Evolutionary conservation across 495 filamentous ascomycete genomes (phyloP).

Genomic region (Oleoguttula mirabilis): DNA sequence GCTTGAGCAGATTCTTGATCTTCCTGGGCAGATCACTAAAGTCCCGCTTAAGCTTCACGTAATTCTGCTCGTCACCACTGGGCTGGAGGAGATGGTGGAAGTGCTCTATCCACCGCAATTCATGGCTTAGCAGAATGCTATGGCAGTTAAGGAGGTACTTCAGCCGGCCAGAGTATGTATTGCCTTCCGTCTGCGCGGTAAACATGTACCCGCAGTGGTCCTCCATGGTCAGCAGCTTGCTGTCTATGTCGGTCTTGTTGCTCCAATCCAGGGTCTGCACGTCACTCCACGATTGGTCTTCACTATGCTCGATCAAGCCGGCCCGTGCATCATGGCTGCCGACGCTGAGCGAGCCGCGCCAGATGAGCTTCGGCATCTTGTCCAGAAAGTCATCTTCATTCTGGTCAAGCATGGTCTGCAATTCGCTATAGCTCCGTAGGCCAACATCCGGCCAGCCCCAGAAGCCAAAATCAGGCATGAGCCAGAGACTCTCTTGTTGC

Average conservation of each 20-base stretch:
- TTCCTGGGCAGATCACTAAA: constrained; percentile 20
- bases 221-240: constrained; percentile 12
- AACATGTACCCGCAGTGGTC: constrained; percentile 25
- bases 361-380: constrained; percentile 21
- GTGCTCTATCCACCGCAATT: constrained; percentile 17
- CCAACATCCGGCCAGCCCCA: constrained; percentile 23
- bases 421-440: constrained; percentile 9
- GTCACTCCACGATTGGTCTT: constrained; percentile 21
- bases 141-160: constrained; percentile 26
- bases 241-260: constrained; percentile 6
- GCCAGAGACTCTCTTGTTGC: constrained; percentile 18
- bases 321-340: constrained; percentile 11
- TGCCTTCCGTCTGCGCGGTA: constrained; percentile 24
- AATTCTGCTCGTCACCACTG: constrained; percentile 21
- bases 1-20: constrained; percentile 15
- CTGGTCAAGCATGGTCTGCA: constrained; percentile 7
- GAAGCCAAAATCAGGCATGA: constrained; percentile 28
- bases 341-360: constrained; percentile 18
- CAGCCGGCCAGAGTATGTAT: constrained; percentile 21
- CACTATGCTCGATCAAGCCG: constrained; percentile 11
- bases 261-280: constrained; percentile 30
- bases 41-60: constrained; percentile 22
- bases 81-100: constrained; percentile 21
- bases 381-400: constrained; percentile 15
- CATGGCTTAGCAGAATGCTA: constrained; percentile 20